Conservation (phyloP, 441 rosid genomes). For the Erodium chrysanthum region DNA sequence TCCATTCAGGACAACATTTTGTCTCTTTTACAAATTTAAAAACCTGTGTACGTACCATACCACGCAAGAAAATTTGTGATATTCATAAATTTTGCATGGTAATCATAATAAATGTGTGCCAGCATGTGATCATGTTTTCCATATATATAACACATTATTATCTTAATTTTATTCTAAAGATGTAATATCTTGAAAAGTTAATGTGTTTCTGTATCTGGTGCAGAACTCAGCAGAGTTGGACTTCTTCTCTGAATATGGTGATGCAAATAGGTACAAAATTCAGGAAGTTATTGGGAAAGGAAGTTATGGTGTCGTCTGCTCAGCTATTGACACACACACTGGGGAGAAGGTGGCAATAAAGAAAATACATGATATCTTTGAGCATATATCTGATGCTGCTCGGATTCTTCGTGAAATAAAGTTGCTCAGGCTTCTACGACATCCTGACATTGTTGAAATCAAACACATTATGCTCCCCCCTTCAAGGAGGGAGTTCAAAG, state of each 20-base stretch:
- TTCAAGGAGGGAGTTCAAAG: constrained; percentile 86
- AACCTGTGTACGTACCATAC: too few species aligned
- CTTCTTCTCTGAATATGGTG: constrained; percentile 94
- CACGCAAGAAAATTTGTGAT: too few species aligned
- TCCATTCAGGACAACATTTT: too few species aligned
- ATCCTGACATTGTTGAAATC: constrained; percentile 89
- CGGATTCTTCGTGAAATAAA: constrained; percentile 87
- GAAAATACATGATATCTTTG: constrained; percentile 32
- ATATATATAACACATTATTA: too few species aligned
- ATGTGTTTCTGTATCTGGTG: constrained; percentile 12
- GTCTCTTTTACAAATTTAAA: too few species aligned
- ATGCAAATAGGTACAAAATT: constrained; percentile 74
- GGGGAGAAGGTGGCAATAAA: constrained; percentile 26
- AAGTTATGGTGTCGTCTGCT: constrained; percentile 96
- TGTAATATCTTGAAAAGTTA: too few species aligned
- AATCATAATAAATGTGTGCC: too few species aligned
- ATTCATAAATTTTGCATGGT: too few species aligned
- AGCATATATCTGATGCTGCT: constrained; percentile 76
- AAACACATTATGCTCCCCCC: constrained; percentile 90
- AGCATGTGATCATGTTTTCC: too few species aligned
- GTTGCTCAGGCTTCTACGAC: constrained; percentile 68
- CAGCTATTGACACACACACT: constrained; percentile 54
- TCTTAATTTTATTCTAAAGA: too few species aligned
- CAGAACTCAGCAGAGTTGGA: constrained; percentile 68
- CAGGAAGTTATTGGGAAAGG: constrained; percentile 92